Evolutionary conservation across 768 basidiomycete genomes (phyloP).

Genomic region (Wakefieldia striispora): DNA sequence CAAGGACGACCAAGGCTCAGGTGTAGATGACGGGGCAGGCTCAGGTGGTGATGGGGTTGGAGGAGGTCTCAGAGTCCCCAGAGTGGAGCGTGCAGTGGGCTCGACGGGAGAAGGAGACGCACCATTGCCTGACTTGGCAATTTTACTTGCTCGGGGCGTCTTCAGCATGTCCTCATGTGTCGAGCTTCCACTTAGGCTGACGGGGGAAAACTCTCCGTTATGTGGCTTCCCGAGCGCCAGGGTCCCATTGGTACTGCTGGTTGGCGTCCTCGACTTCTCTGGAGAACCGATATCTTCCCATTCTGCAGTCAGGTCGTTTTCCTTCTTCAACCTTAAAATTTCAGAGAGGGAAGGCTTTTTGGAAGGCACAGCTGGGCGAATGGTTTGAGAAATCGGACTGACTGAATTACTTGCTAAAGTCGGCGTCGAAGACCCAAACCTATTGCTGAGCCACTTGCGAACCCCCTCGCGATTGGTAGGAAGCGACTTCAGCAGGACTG

Average conservation of each 20-base stretch:
- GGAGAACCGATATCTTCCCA: slow-evolving; percentile 60
- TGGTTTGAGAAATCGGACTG: slow-evolving; percentile 32
- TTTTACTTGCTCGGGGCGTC: slow-evolving; percentile 35
- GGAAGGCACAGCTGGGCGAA: slow-evolving; percentile 38
- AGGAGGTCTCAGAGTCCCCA: slow-evolving; percentile 36
- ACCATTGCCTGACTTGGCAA: slow-evolving; percentile 27
- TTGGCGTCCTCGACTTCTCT: slow-evolving; percentile 48
- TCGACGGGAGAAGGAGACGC: slow-evolving; percentile 22
- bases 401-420: slow-evolving; percentile 37
- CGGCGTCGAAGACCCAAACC: slow-evolving; percentile 47
- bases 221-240: slow-evolving; percentile 24
- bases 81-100: slow-evolving; percentile 12
- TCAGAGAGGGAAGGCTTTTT: slow-evolving; percentile 72
- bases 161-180: slow-evolving; percentile 31
- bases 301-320: slow-evolving; percentile 53
- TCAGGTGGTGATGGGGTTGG: slow-evolving; percentile 50
- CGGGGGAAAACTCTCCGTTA: slow-evolving; percentile 30
- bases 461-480: slow-evolving; percentile 78
- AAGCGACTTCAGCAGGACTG: slow-evolving; percentile 43
- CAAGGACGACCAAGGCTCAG: slow-evolving; percentile 75
- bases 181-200: slow-evolving; percentile 27
- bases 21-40: slow-evolving; percentile 61
- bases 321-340: slow-evolving; percentile 54
- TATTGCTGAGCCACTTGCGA: slow-evolving; percentile 72
- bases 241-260: slow-evolving; percentile 42